Percentiles rank a stretch among this genome's conserved stretches.
These are phyloP conservation scores for Cryptosporidium sp. DNA, from an alignment of 169 alveolate species.

Conservation along the genomic window DNA sequence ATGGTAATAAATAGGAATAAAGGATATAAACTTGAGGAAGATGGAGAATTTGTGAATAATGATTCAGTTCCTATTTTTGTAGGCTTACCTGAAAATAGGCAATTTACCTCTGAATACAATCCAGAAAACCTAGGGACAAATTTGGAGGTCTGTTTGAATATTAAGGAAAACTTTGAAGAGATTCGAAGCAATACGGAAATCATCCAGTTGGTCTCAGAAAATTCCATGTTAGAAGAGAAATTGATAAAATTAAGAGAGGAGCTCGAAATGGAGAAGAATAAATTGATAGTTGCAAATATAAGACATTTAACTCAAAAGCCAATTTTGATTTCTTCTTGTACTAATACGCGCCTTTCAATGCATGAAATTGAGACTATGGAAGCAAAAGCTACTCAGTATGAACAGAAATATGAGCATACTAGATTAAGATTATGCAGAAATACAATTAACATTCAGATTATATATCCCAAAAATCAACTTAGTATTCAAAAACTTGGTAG, in stretches of 20 bases:
- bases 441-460: background rate
- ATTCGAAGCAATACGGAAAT: background rate
- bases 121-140: background rate
- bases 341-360: slow-evolving; percentile 40
- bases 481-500: background rate
- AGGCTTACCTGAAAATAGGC: background rate
- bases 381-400: slow-evolving; percentile 11
- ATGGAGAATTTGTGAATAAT: background rate
- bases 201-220: slow-evolving; percentile 34
- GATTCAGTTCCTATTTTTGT: slow-evolving; percentile 37
- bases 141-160: slow-evolving; percentile 22
- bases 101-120: background rate
- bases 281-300: slow-evolving; percentile 46
- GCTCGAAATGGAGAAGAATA: slow-evolving; percentile 44
- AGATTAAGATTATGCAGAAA: background rate
- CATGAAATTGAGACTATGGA: slow-evolving; percentile 23
- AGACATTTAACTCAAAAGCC: slow-evolving; percentile 61
- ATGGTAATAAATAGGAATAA: background rate
- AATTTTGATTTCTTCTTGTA: slow-evolving; percentile 56
- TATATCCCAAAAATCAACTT: background rate
- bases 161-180: background rate
- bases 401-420: background rate
- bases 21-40: background rate
- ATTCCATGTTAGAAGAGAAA: slow-evolving; percentile 8
- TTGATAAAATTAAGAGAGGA: slow-evolving; percentile 41